Percentiles rank a stretch among this genome's conserved stretches.
These are phyloP conservation scores for Diaporthe humulicola DNA, from an alignment of 2,329 filamentous ascomycete genomes.

Conservation along the genomic window DNA sequence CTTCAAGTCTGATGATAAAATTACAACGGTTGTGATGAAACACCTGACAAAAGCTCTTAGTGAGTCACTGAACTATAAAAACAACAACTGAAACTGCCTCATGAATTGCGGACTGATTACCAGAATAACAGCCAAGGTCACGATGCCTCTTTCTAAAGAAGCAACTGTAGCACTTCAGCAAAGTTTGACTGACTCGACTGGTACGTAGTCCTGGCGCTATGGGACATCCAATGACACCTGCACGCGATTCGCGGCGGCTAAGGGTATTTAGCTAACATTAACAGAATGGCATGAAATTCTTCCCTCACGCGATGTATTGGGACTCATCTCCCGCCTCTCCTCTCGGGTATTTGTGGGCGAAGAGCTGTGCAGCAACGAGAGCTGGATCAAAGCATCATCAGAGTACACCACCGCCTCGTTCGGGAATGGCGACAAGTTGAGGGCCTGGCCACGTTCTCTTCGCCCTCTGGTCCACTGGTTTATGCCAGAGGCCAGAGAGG, in stretches of 20 bases:
- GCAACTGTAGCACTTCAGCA: constrained; percentile 7
- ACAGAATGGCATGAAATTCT: constrained; percentile 49
- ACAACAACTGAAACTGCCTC: neutral
- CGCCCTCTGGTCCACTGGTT: constrained; percentile 20
- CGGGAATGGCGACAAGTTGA: neutral
- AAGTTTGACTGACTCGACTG: constrained; percentile 4
- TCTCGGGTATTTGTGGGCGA: constrained; percentile 48
- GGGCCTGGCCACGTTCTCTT: neutral
- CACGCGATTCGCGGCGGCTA: neutral
- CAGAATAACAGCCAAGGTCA: constrained; percentile 7
- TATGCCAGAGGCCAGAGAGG: neutral
- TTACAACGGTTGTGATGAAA: neutral
- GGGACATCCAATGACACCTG: neutral
- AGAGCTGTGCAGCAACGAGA: constrained; percentile 46
- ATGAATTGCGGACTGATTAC: neutral
- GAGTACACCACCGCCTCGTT: constrained; percentile 6
- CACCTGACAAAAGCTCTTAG: constrained; percentile 27
- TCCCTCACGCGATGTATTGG: constrained; percentile 49
- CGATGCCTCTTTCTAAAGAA: constrained; percentile 26
- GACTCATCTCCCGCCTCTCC: constrained; percentile 47
- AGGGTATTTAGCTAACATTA: neutral
- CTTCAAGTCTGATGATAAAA: neutral
- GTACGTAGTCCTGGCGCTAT: neutral
- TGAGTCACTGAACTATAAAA: neutral
- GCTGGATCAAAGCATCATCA: constrained; percentile 46